Conservation (phyloP, 1,284 basidiomycete genomes). For the Rhodotorula glutinis region DNA sequence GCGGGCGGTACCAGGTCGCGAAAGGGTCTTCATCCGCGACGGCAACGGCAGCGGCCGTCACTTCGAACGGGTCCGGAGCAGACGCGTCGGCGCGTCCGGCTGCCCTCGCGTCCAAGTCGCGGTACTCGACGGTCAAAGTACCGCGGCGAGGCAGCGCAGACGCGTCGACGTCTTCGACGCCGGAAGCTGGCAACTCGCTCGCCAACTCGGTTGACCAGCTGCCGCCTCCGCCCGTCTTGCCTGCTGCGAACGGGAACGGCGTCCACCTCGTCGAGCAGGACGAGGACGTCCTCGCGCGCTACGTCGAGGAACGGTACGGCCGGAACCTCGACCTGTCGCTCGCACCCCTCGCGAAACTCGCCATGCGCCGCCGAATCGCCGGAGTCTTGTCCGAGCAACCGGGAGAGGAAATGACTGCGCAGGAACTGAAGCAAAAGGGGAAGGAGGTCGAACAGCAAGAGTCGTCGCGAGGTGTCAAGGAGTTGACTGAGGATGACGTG, state of each 20-base stretch:
- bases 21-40: neutral
- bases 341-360: slow-evolving; percentile 75
- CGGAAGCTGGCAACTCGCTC: slow-evolving; percentile 4
- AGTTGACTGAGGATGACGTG: slow-evolving; percentile 77
- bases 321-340: slow-evolving; percentile 78
- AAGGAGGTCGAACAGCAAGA: slow-evolving; percentile 8
- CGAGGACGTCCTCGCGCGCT: slow-evolving; percentile 55
- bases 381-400: slow-evolving; percentile 60
- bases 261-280: slow-evolving; percentile 40
- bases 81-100: slow-evolving; percentile 4
- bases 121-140: slow-evolving; percentile 20
- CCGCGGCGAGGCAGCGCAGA: slow-evolving; percentile 3
- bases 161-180: neutral
- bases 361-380: slow-evolving; percentile 81
- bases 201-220: slow-evolving; percentile 27
- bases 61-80: slow-evolving; percentile 6
- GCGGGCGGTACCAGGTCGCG: slow-evolving; percentile 9
- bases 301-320: slow-evolving; percentile 91
- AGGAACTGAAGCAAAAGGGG: slow-evolving; percentile 35
- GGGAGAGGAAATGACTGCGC: slow-evolving; percentile 49
- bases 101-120: slow-evolving; percentile 1
- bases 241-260: slow-evolving; percentile 6
- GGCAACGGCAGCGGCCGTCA: neutral
- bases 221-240: slow-evolving; percentile 9
- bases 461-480: slow-evolving; percentile 45